Evolutionary conservation across 805 yeast genomes (phyloP), one percentile per base, ranked within the genome.

Genomic region (Nakazawaea laoshanensis): DNA sequence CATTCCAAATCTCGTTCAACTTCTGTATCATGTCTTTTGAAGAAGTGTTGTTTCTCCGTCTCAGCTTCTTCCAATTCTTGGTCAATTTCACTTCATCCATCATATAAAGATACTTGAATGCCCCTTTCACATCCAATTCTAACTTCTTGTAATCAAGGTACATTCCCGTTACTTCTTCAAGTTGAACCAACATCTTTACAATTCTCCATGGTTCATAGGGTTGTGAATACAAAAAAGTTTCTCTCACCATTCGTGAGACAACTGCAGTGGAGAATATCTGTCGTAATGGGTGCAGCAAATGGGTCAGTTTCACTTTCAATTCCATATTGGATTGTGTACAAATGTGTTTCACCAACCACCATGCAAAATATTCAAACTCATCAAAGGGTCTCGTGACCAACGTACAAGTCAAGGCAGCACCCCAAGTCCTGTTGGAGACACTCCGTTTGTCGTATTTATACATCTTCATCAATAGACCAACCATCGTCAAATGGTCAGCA

Each of bases 121-220:
- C 32, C 19, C 18, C 19, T 15, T 11, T 22, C 2, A 35, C 10
- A n/a, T 30, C 24, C 19, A 23, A 30, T 13, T 31, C 18, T 13
- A 36, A n/a, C 21, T 18, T 12, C 4, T 27, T 15, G 18, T 19
- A 6, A 15, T 36, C 30, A 2, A 48, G 32, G 19, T 40, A 38
- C 2, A 50, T 38, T 2, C 50, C 50, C 3, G 35, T 17, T 2
- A 23, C 7, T 11, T 23, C 31, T 20, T 44, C 42, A 13, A 50
- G 12, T 15, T 35, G 29, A 27, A 42, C 40, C 3, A 50, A 19
- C 11, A 45, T 19, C 14, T 40, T 39, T 8, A 45, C 37, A 4
- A 48, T 48, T 25, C 26, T n/a, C 53, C 52, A 50, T 5, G 45
- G 52, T 18, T 42, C 28, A 24, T 36, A 36, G 6, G 9, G 4